Evolutionary conservation across 495 filamentous ascomycete species (phyloP), one percentile per base, ranked within the genome.

Genomic region (Daldinia concentrica): DNA sequence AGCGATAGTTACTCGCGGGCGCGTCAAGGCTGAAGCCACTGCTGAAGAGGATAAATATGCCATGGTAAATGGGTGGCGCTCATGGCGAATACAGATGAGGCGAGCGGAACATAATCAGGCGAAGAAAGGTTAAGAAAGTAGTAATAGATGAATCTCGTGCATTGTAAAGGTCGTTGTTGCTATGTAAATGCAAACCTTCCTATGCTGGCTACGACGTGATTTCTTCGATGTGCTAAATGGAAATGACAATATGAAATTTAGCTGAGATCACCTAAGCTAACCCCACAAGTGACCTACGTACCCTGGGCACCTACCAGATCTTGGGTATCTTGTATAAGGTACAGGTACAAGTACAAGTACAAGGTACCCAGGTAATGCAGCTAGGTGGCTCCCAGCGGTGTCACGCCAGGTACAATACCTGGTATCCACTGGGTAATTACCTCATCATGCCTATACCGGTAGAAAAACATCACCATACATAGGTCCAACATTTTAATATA

Each of bases 1-100:
- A 43, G 77, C 80, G 36, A 84, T 69, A 55, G 77, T 76, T 55
- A 82, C 58, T 59, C 82, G 74, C 54, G 79, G 79, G 61, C 82
- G 73, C 58, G 80, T 79, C 62, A 85, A 76, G 74, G 77, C 79
- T 77, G 83, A 82, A 73, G 78, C 77, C 66, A 81, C 68, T 45
- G 74, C 57, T 68, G 74, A 78, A 62, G 77, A 76, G 32, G 71
- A 73, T 17, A 70, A 69, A 65, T 60, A 48, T 39, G 76, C 74
- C 76, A 78, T 78, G 69, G 62, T 64, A 68, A 64, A 45, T 26
- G 60, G 58, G 45, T 45, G 66, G 62, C n/a, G 71, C 51, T 73
- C 74, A 78, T 76, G 62, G 66, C 71, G 71, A 62, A 73, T 4
- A 51, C 8, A 41, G 14, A 50, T 12, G 17, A 30, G 15, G 19